Percentiles rank a stretch among this genome's conserved stretches.
Evolutionary conservation across 768 basidiomycete species (phyloP).

Genomic region (Hortiboletus flavorubellus): DNA sequence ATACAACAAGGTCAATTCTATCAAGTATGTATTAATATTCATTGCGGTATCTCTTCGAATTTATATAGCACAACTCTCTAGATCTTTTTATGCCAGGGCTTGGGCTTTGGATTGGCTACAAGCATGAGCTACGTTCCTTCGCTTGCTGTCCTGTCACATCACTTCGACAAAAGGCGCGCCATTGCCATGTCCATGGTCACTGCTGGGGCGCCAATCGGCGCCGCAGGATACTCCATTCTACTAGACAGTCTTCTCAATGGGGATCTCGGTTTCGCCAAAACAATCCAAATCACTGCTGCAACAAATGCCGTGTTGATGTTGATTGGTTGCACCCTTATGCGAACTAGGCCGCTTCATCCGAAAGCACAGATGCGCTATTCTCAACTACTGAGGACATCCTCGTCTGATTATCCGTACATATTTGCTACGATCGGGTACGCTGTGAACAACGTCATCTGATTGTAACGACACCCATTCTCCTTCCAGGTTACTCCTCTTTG

Average conservation of each 20-base stretch:
- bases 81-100: conserved; percentile 35
- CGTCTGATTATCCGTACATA: conserved; percentile 22
- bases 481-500: conserved; percentile 17
- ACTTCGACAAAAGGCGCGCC: conserved; percentile 40
- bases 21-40: conserved; percentile 31
- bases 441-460: background rate
- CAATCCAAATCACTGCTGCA: conserved; percentile 44
- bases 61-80: conserved; percentile 28
- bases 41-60: conserved; percentile 1
- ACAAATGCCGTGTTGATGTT: conserved; percentile 37
- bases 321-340: conserved; percentile 33
- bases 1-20: conserved; percentile 33
- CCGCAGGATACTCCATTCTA: conserved; percentile 21
- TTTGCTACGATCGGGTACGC: conserved; percentile 24
- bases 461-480: background rate
- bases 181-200: conserved; percentile 41
- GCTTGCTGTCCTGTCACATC: conserved; percentile 43
- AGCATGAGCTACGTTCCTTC: conserved; percentile 39
- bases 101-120: conserved; percentile 46
- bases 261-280: conserved; percentile 37
- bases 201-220: conserved; percentile 35
- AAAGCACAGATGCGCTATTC: conserved; percentile 10
- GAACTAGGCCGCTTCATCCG: conserved; percentile 36
- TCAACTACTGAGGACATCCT: conserved; percentile 19
- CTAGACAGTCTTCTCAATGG: conserved; percentile 27